Base-by-base conservation (phyloP, 2,329 filamentous ascomycete genomes). In the Colletotrichum nymphaeae region DNA sequence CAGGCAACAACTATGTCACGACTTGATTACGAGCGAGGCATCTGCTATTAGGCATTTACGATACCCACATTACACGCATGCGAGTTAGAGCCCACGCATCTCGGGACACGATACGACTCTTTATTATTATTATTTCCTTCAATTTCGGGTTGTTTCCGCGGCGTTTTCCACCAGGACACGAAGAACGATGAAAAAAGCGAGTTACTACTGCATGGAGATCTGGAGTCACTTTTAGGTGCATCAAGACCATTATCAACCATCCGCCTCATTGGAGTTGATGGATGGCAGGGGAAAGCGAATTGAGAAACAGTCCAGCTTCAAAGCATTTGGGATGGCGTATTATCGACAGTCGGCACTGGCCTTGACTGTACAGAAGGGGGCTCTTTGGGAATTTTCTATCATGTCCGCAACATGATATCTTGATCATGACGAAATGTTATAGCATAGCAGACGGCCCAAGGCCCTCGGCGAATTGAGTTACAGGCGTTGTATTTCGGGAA, bases 21-120 rank as follows among this genome's bases (percentile, higher is more conserved):
- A 63, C 49, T 70, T 37, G 7, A 7, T 30, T 35, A 70, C 49
- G 62, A 73, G 60, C 63, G 59, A 63, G 69, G 72, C 67, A 71
- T 75, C 67, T 74, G 76, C 76, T 77, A 42, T 70, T 53, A 77
- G 76, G 76, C 76, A 75, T 76, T 55, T 46, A 62, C 62, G 76
- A 77, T 77, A 78, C 76, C 76, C 70, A 63, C n/a, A 30, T 46
- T 28, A 66, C 16, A 35, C 35, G 62, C 56, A 57, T 52, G 62
- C 60, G 60, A 73, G 62, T 52, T 73, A 66, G 60, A 66, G 62
- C 35, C 70, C 49, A 42, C 26, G 37, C 65, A 69, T 37, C 2
- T 57, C 42, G 11, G 24, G 26, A 32, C 30, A 22, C 12, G 19
- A 62, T 32, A 62, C 56, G 24, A 67, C 1, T 59, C 8, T 59